Percentiles rank a stretch among this genome's conserved stretches.
These are phyloP conservation scores for Xylariaceae sp. DNA, from an alignment of 2,329 filamentous ascomycete species.

Conservation along the genomic window DNA sequence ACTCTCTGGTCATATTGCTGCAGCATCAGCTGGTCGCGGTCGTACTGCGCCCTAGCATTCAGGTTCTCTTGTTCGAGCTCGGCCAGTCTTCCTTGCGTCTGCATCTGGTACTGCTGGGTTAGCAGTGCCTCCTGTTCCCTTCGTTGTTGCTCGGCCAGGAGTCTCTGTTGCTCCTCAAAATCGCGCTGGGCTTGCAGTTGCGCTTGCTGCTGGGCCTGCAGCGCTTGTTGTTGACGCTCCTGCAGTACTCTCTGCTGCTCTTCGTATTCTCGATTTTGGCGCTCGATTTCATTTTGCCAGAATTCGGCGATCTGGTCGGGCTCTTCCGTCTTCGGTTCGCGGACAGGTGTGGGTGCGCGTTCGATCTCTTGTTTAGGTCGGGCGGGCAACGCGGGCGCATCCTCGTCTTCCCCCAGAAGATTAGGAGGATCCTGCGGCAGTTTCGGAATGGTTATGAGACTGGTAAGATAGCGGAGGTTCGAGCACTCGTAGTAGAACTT, in stretches of 20 bases:
- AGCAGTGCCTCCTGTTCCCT: conserved; percentile 85
- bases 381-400: conserved; percentile 74
- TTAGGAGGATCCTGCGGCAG: conserved; percentile 91
- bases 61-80: conserved; percentile 94
- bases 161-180: conserved; percentile 93
- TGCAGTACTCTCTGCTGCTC: conserved; percentile 87
- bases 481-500: conserved; percentile 99
- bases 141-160: conserved; percentile 81
- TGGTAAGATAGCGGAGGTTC: conserved; percentile 92
- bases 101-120: conserved; percentile 83
- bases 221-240: conserved; percentile 76
- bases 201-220: conserved; percentile 74
- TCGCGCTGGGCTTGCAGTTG: conserved; percentile 82
- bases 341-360: conserved; percentile 63
- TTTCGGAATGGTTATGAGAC: conserved; percentile 92
- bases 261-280: conserved; percentile 91
- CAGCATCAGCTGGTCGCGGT: conserved; percentile 93
- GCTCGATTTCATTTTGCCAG: conserved; percentile 88
- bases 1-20: conserved; percentile 95
- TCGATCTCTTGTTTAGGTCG: conserved; percentile 72
- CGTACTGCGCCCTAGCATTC: conserved; percentile 89
- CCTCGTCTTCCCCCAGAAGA: conserved; percentile 77
- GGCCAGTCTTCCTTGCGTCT: conserved; percentile 91
- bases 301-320: conserved; percentile 96
- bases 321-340: conserved; percentile 64